phyloP scores from a whole-genome alignment of 2,329 filamentous ascomycete genomes.

The Colletotrichum australisinense region DNA sequence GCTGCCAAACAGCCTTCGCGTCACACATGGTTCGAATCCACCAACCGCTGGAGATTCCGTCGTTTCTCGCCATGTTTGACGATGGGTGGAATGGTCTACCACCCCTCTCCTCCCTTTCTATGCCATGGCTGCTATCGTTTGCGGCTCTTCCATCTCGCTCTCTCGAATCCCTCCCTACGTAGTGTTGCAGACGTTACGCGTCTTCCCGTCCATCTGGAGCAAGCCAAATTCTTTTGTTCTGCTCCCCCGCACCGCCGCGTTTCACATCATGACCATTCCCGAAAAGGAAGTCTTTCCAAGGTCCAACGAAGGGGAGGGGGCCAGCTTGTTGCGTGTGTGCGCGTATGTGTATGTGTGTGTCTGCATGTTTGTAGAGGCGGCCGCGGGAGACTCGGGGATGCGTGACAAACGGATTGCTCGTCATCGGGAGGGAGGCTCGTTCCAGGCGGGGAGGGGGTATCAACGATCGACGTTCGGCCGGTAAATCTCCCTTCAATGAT shows the following conservation, averaged over 20 bases:
- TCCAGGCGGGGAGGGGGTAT: neutral
- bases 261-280: conserved; percentile 19
- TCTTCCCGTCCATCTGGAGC: conserved; percentile 9
- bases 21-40: neutral
- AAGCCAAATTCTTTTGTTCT: neutral
- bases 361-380: neutral
- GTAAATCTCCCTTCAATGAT: neutral
- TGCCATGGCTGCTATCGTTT: too few species aligned
- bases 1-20: neutral
- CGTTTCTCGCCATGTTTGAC: neutral
- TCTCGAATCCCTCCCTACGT: neutral
- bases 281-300: conserved; percentile 2
- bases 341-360: too few species aligned
- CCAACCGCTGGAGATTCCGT: neutral
- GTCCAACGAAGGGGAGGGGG: neutral
- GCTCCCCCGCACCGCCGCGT: conserved; percentile 24
- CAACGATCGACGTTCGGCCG: neutral
- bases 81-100: neutral
- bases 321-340: too few species aligned
- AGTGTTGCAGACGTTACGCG: conserved; percentile 21
- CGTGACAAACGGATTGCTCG: conserved; percentile 5
- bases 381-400: neutral
- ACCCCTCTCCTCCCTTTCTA: neutral
- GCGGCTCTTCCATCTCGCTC: neutral
- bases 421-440: neutral